Base-by-base conservation (phyloP, 2,329 filamentous ascomycete genomes). In the Stachybotrys chartarum region DNA sequence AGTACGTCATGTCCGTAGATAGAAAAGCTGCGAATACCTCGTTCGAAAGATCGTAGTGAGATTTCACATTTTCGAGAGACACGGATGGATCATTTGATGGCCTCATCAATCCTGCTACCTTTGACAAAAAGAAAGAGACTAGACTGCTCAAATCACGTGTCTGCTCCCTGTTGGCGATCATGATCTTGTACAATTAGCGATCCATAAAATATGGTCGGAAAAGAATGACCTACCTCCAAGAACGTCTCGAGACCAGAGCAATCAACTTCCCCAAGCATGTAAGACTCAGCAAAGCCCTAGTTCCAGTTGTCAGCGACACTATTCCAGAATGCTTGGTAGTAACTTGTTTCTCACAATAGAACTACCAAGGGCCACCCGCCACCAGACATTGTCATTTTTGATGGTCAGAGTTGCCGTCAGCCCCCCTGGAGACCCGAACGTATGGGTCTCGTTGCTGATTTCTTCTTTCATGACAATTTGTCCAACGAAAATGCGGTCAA, bases 1-100 rank as follows among this genome's bases (percentile, higher is more conserved):
- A 88, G 63, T 89, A 90, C 5, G 86, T 89, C 86, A 90, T 90
- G 64, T 90, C 87, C n/a, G 81, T 76, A 0, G 85, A 88, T 31
- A 90, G 74, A 60, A 90, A 90, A 0, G 86, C 84, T 6, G 85
- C 83, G 62, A 90, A 90, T 84, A 90, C 88, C 56, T 85, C 83
- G 64, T 90, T 90, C 60, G 82, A 85, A 58, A 90, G 87, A 63
- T 91, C 87, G 66, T 91, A 91, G 60, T 91, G 87, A 5, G 86
- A 85, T 3, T 80, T 80, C 53, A 88, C 84, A 64, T 91, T 89
- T 48, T 88, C 73, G 11, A 83, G 76, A 1, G 83, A 75, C 60
- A 81, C 83, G 1, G 77, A 76, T 12, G 84, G 66, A 7, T 79
- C 83, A 63, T 86, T 85, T 11, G 78, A 80, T 49, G 75, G 77